phyloP scores from a whole-genome alignment of 306 rosid species.

The Comarum palustre region DNA sequence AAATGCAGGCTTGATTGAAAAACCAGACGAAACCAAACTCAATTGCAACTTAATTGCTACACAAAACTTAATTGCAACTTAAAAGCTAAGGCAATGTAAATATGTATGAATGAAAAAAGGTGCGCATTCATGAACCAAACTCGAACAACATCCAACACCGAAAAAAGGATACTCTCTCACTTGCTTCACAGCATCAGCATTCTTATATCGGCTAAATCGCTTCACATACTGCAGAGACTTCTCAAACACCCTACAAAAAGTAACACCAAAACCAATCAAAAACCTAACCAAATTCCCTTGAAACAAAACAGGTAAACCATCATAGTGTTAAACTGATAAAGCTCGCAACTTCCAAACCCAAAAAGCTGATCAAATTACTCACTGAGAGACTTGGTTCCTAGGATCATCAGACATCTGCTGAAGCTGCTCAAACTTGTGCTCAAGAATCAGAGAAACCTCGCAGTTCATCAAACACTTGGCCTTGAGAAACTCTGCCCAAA shows the following conservation, averaged over 20 bases:
- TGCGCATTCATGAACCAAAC: neutral
- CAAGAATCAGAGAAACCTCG: constrained; percentile 91
- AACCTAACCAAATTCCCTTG: too few species aligned
- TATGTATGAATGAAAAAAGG: neutral
- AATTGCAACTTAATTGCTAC: too few species aligned
- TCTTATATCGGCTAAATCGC: constrained; percentile 94
- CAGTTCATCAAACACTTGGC: constrained; percentile 97
- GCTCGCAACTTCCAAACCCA: neutral
- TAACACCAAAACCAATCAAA: neutral
- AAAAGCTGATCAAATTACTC: constrained; percentile 26
- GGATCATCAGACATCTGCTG: constrained; percentile 93
- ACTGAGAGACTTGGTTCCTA: constrained; percentile 87
- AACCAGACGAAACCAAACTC: too few species aligned
- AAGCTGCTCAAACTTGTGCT: constrained; percentile 93
- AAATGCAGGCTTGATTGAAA: neutral
- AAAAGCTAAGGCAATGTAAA: neutral
- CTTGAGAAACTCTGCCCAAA: constrained; percentile 70
- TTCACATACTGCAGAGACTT: constrained; percentile 96
- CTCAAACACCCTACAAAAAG: constrained; percentile 70
- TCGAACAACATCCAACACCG: constrained; percentile 5
- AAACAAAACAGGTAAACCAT: neutral
- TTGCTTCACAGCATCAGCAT: constrained; percentile 97
- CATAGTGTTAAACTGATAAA: neutral
- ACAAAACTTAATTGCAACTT: neutral
- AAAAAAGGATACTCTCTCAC: constrained; percentile 90